Evolutionary conservation across 371 early-diverging fungal species (phyloP), one percentile per base, ranked within the genome.

Genomic region (Haplosporangium sp.): DNA sequence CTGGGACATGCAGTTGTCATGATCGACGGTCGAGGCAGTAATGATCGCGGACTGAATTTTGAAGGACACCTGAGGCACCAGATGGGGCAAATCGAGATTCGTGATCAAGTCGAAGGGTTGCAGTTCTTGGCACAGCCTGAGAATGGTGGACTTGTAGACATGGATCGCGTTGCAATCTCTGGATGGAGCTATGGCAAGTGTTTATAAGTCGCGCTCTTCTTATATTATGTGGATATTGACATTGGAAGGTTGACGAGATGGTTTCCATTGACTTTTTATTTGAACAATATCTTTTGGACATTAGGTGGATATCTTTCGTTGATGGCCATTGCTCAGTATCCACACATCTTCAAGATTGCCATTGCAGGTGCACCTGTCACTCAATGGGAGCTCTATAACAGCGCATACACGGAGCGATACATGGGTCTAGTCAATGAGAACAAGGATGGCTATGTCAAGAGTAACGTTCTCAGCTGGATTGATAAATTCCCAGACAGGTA

Each of bases 301-400:
- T 18, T 66, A 81, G 86, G 94, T 38, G 95, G 95, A 1, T 94
- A 93, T 72, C 80, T 95, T 12, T 85, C 91, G 21, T 64, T 94
- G 18, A 89, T 93, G 86, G 92, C 86, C 0, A 42, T 93, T 6
- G 92, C 87, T 5, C 88, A 88, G 37, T 83, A 89, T 55, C 88
- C 91, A 4, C 73, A 87, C 36, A 62, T 86, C 12, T 92, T 95
- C 74, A 89, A 89, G 63, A 74, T 92, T 55, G 87, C 90, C 0
- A 84, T 95, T 67, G 90, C 93, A 3, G 94, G 94, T 2, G 94
- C 95, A 0, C 95, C 95, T 0, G 94, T 95, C 0, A 90, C 91
- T 1, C 84, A 87, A 18, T 93, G 91, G 91, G 87, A 88, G 50
- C 65, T 88, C 40, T 93, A 95, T 68, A 93, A 93, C 81, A 84